These are phyloP conservation scores for Dactylonectria macrodidyma DNA, from an alignment of 2,329 filamentous ascomycete species.

Conservation along the genomic window DNA sequence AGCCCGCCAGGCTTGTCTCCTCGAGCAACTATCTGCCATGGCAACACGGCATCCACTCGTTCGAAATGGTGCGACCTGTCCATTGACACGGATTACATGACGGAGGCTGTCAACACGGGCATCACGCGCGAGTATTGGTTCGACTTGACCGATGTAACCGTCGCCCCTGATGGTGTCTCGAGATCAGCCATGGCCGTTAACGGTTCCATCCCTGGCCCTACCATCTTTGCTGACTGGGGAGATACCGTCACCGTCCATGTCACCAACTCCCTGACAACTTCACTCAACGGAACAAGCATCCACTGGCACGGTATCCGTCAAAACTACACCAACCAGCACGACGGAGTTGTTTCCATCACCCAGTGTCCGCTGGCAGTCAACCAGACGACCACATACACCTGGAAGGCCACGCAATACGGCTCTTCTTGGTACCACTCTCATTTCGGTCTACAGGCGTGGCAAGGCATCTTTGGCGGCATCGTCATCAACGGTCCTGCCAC, in stretches of 20 bases:
- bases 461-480: slow-evolving; percentile 73
- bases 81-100: slow-evolving; percentile 63
- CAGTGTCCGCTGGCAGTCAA: slow-evolving; percentile 68
- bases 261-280: slow-evolving; percentile 59
- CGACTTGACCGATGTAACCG: slow-evolving; percentile 56
- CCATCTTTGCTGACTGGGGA: slow-evolving; percentile 68
- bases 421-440: slow-evolving; percentile 75
- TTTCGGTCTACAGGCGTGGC: slow-evolving; percentile 62
- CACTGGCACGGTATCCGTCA: slow-evolving; percentile 77
- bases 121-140: slow-evolving; percentile 66
- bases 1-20: not conserved
- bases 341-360: slow-evolving; percentile 68
- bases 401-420: slow-evolving; percentile 69
- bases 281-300: slow-evolving; percentile 71
- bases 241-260: slow-evolving; percentile 67
- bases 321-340: slow-evolving; percentile 66
- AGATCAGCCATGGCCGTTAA: slow-evolving; percentile 65
- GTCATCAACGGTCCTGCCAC: slow-evolving; percentile 73
- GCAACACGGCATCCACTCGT: slow-evolving; percentile 49
- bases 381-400: slow-evolving; percentile 69
- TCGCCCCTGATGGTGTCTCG: slow-evolving; percentile 62
- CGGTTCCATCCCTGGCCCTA: slow-evolving; percentile 71
- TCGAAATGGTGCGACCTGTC: slow-evolving; percentile 63
- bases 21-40: slow-evolving; percentile 12
- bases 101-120: slow-evolving; percentile 61